phyloP scores from a whole-genome alignment of 2,329 filamentous ascomycete genomes.

The Penicillium aurantiogriseum region DNA sequence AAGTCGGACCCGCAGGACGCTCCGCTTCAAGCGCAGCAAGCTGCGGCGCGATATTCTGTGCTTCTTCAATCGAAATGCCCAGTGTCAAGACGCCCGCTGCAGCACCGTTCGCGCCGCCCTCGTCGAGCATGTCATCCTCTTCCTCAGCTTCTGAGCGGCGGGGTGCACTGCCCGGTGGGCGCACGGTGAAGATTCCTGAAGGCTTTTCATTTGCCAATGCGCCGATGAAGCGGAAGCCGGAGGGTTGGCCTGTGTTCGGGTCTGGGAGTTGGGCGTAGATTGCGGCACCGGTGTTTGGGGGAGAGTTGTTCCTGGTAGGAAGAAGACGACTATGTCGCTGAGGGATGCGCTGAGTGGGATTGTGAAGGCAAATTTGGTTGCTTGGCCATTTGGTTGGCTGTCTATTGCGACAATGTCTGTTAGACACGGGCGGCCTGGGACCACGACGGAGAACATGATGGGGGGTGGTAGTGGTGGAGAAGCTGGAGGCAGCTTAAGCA shows the following conservation, averaged over 20 bases:
- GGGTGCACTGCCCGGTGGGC: conserved; percentile 22
- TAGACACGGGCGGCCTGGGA: conserved; percentile 60
- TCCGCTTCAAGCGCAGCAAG: conserved; percentile 57
- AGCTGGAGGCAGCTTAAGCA: not conserved
- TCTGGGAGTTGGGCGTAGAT: conserved; percentile 80
- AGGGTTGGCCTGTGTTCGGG: conserved; percentile 27
- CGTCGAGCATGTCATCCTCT: conserved; percentile 49
- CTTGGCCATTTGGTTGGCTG: conserved; percentile 54
- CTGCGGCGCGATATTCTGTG: conserved; percentile 66
- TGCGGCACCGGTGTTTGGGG: conserved; percentile 77
- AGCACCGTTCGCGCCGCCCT: conserved; percentile 28
- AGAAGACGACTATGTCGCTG: conserved; percentile 80
- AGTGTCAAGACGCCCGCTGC: conserved; percentile 61
- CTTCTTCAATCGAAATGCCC: conserved; percentile 79
- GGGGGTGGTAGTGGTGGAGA: not conserved
- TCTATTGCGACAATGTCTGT: conserved; percentile 53
- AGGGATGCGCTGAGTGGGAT: conserved; percentile 63
- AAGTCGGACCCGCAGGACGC: conserved; percentile 22
- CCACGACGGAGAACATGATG: conserved; percentile 60
- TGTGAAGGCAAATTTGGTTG: conserved; percentile 64
- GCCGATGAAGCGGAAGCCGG: conserved; percentile 79
- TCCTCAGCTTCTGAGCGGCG: conserved; percentile 35
- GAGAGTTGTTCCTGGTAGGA: conserved; percentile 73
- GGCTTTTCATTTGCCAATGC: conserved; percentile 88
- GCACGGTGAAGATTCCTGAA: conserved; percentile 83